Conservation (phyloP, 2,329 filamentous ascomycete species). For the Coniochaeta sp. region DNA sequence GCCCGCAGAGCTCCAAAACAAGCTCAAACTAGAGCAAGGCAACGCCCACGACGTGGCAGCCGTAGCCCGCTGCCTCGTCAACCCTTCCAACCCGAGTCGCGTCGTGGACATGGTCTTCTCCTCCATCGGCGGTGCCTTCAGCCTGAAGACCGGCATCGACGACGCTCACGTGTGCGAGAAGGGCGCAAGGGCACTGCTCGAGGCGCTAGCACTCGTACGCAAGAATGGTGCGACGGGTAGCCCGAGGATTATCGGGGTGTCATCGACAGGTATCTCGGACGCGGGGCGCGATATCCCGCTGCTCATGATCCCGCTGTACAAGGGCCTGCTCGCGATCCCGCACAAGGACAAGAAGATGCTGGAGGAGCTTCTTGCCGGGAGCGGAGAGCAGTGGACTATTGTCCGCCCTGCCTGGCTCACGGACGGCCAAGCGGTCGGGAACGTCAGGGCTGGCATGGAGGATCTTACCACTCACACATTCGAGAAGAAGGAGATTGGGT, state of each 20-base stretch:
- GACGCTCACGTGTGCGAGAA: constrained; percentile 40
- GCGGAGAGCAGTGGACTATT: constrained; percentile 21
- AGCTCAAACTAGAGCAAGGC: constrained; percentile 29
- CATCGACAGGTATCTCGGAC: constrained; percentile 33
- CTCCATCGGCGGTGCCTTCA: constrained; percentile 34
- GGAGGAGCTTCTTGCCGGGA: constrained; percentile 27
- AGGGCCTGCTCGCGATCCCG: constrained; percentile 24
- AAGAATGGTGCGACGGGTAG: constrained; percentile 13
- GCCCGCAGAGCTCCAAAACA: constrained; percentile 26
- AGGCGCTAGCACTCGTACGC: constrained; percentile 25
- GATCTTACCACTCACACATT: constrained; percentile 20
- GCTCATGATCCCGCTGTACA: constrained; percentile 31
- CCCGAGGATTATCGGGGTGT: constrained; percentile 20
- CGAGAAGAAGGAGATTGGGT: constrained; percentile 32
- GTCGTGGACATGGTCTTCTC: constrained; percentile 39
- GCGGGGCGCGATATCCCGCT: constrained; percentile 31
- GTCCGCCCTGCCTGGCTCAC: constrained; percentile 23
- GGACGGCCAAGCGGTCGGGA: constrained; percentile 13
- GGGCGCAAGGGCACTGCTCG: constrained; percentile 33
- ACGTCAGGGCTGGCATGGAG: constrained; percentile 31
- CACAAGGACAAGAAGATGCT: constrained; percentile 36
- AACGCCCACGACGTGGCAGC: constrained; percentile 34
- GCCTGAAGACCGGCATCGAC: constrained; percentile 25
- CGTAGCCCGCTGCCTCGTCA: constrained; percentile 28
- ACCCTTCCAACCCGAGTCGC: constrained; percentile 14